Evolutionary conservation across 2,329 filamentous ascomycete genomes (phyloP).

Genomic region (Cryphonectria radicalis): DNA sequence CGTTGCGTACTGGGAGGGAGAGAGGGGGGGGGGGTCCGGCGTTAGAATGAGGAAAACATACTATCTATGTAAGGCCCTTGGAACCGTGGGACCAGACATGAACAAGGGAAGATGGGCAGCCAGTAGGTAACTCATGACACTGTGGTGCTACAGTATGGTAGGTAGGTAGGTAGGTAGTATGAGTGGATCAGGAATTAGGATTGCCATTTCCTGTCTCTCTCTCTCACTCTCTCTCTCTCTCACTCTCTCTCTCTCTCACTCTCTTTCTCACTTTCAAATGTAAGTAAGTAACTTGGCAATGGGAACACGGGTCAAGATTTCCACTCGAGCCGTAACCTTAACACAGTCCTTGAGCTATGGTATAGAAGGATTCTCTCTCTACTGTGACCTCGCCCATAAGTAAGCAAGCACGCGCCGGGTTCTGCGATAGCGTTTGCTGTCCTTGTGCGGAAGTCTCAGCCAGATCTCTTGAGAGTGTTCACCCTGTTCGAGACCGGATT

Average conservation of each 20-base stretch:
- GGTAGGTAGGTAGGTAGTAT: neutral
- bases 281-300: neutral
- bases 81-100: conserved; percentile 3
- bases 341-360: neutral
- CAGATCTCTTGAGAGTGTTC: neutral
- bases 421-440: neutral
- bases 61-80: neutral
- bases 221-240: too few relatives aligned
- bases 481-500: neutral
- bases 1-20: neutral
- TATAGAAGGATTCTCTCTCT: conserved; percentile 5
- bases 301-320: neutral
- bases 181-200: neutral
- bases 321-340: conserved; percentile 1
- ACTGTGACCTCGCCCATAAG: neutral
- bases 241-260: neutral
- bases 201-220: too few relatives aligned
- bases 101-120: neutral
- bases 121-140: neutral
- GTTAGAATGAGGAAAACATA: neutral
- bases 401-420: neutral
- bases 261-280: neutral
- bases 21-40: neutral
- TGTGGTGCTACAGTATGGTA: neutral
- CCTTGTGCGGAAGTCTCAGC: neutral